Conservation (phyloP, 306 rosid genomes). For the Vigna angularis region DNA sequence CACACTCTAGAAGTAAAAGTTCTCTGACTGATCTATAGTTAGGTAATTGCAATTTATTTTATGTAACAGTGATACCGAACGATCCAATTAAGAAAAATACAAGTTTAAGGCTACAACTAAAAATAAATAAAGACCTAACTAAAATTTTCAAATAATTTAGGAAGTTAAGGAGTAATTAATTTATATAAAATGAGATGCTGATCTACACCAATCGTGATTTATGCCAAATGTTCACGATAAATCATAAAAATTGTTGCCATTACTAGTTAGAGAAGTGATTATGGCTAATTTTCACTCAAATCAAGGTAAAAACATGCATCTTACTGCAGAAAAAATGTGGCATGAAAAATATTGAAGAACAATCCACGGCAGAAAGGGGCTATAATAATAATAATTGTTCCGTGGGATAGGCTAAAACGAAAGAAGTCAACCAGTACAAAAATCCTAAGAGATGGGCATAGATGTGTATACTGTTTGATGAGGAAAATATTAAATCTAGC, state of each 20-base stretch:
- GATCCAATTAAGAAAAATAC: no score
- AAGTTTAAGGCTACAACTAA: no score
- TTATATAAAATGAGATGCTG: background rate
- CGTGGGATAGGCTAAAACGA: constrained; percentile 29
- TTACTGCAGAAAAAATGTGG: constrained; percentile 9
- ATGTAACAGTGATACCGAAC: no score
- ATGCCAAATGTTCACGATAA: constrained; percentile 8
- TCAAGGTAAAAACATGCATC: constrained; percentile 15
- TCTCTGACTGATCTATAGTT: no score
- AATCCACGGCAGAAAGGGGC: constrained; percentile 27
- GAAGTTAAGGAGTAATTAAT: no score
- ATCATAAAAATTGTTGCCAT: constrained; percentile 8
- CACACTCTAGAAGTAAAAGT: no score
- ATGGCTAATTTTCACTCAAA: constrained; percentile 5
- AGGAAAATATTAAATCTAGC: constrained; percentile 31
- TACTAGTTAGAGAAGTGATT: constrained; percentile 20
- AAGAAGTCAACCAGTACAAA: constrained; percentile 9
- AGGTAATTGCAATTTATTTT: no score
- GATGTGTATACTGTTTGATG: constrained; percentile 30
- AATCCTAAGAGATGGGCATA: constrained; percentile 35
- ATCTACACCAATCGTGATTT: constrained; percentile 16
- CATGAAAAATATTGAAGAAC: constrained; percentile 28
- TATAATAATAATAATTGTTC: constrained; percentile 27
- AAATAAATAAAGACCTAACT: no score
- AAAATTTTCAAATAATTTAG: no score